A percentile compares a stretch with the other conserved stretches of the same genome.
Conservation (phyloP, 495 filamentous ascomycete species). For the Tuber magnatum region DNA sequence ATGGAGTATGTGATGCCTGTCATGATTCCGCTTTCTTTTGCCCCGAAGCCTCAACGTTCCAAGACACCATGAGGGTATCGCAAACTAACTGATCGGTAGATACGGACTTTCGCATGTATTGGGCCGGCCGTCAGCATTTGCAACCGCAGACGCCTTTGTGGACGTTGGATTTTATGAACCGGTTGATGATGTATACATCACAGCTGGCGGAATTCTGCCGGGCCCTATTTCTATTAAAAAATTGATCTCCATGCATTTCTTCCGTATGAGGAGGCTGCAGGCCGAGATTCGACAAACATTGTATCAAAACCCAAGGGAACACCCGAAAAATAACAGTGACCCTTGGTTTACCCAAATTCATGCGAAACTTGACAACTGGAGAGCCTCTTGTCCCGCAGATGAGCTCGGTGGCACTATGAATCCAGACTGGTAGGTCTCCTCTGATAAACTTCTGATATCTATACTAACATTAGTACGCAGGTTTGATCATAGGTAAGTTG, state of each 20-base stretch:
- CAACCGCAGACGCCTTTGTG: conserved; percentile 67
- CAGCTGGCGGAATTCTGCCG: conserved; percentile 61
- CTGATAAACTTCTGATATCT: conserved; percentile 44
- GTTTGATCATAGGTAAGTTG: conserved; percentile 43
- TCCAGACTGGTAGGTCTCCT: conserved; percentile 52
- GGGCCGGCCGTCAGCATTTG: conserved; percentile 74
- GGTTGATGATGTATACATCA: conserved; percentile 73
- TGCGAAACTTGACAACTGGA: conserved; percentile 68
- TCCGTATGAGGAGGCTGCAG: conserved; percentile 82
- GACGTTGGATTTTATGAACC: conserved; percentile 74
- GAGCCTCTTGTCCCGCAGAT: conserved; percentile 52
- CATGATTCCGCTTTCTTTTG: neutral
- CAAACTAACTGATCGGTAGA: conserved; percentile 12
- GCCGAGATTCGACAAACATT: conserved; percentile 75
- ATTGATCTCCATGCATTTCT: conserved; percentile 80
- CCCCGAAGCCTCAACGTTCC: neutral
- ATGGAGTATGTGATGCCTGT: conserved; percentile 57
- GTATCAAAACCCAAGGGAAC: conserved; percentile 68
- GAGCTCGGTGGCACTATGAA: conserved; percentile 60
- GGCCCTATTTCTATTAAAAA: conserved; percentile 68
- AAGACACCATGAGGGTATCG: neutral
- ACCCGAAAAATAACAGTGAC: conserved; percentile 65
- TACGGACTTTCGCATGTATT: conserved; percentile 73
- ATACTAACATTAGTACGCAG: conserved; percentile 48
- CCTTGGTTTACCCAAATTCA: conserved; percentile 81